Evolutionary conservation across 805 yeast species (phyloP).

Genomic region (Yamadazyma laniorum): DNA sequence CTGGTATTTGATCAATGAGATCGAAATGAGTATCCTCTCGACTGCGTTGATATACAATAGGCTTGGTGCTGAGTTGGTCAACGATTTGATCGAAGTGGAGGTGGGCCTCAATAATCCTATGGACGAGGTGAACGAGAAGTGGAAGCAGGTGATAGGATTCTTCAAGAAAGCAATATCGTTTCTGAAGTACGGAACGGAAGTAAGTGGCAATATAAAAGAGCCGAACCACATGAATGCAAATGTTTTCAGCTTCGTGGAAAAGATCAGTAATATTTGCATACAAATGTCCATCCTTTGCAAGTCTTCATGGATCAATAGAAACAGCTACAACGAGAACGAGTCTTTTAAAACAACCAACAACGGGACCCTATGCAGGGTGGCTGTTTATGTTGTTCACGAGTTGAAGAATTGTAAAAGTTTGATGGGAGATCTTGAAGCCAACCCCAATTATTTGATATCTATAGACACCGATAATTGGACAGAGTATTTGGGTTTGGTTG

Average conservation of each 20-base stretch:
- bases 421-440: conserved; percentile 13
- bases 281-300: conserved; percentile 42
- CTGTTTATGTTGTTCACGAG: conserved; percentile 40
- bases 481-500: conserved; percentile 28
- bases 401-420: conserved; percentile 23
- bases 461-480: conserved; percentile 22
- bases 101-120: conserved; percentile 2
- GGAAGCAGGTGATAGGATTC: conserved; percentile 35
- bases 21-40: conserved; percentile 25
- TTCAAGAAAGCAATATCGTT: conserved; percentile 33
- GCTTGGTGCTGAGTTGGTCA: conserved; percentile 35
- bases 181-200: conserved; percentile 15
- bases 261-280: conserved; percentile 29
- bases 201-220: not conserved
- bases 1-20: conserved; percentile 35
- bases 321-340: conserved; percentile 19
- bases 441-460: not conserved
- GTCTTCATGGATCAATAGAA: conserved; percentile 37
- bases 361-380: conserved; percentile 45
- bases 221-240: conserved; percentile 9
- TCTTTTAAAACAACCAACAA: conserved; percentile 24
- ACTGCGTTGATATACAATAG: conserved; percentile 27
- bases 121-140: conserved; percentile 23
- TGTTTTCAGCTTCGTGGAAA: conserved; percentile 18
- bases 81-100: conserved; percentile 28